These are phyloP conservation scores for Helicostylum pulchrum DNA, from an alignment of 192 early-diverging fungal genomes.

Conservation along the genomic window DNA sequence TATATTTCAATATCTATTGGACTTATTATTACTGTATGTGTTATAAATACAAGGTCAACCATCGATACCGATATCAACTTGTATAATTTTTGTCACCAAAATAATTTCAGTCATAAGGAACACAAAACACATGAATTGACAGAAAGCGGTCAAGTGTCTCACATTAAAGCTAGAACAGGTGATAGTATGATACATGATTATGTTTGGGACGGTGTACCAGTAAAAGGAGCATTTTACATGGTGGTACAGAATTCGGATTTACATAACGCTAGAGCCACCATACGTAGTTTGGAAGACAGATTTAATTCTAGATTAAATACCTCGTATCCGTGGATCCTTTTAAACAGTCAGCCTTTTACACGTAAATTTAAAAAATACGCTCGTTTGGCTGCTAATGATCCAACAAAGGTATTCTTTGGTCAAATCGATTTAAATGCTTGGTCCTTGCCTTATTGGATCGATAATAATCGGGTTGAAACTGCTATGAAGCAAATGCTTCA, in stretches of 20 bases:
- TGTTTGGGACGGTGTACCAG: conserved; percentile 7
- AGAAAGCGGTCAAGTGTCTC: neutral
- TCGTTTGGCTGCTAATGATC: conserved; percentile 43
- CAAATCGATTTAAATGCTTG: conserved; percentile 50
- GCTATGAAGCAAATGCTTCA: conserved; percentile 54
- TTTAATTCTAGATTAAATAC: conserved; percentile 59
- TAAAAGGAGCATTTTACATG: conserved; percentile 68
- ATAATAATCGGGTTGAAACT: conserved; percentile 46
- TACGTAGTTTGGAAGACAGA: conserved; percentile 72
- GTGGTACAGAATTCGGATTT: conserved; percentile 72
- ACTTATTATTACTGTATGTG: too few relatives aligned
- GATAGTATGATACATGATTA: neutral
- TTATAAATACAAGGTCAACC: too few relatives aligned
- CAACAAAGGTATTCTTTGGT: conserved; percentile 50
- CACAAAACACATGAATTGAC: neutral
- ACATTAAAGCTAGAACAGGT: neutral
- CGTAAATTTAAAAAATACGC: conserved; percentile 60
- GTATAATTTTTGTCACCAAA: neutral
- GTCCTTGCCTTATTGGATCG: conserved; percentile 63
- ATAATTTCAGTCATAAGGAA: neutral
- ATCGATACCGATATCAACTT: neutral
- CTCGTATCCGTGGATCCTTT: conserved; percentile 82
- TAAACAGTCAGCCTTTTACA: conserved; percentile 75
- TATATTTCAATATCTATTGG: too few relatives aligned
- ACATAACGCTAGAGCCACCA: conserved; percentile 49